Evolutionary conservation across 2,329 filamentous ascomycete genomes (phyloP).

Genomic region (Mycosphaerella arachidis): DNA sequence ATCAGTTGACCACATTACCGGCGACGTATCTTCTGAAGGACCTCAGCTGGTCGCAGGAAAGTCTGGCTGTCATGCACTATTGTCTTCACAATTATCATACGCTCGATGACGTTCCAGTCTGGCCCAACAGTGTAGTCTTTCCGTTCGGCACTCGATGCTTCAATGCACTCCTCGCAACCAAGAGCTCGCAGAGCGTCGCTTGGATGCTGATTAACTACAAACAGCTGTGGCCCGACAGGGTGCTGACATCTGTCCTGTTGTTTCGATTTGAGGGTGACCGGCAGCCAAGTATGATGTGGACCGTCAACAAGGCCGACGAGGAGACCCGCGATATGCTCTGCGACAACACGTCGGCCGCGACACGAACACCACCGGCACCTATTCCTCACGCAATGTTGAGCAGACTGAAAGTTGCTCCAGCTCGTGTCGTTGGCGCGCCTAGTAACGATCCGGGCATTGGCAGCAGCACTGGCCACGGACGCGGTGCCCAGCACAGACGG

Average conservation of each 20-base stretch:
- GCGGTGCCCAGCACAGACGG: too few relatives aligned
- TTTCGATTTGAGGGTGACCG: not conserved
- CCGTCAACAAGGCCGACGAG: not conserved
- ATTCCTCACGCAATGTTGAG: not conserved
- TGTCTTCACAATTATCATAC: not conserved
- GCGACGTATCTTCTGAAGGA: not conserved
- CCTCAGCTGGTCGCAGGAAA: not conserved
- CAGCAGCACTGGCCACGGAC: too few relatives aligned
- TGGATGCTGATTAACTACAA: not conserved
- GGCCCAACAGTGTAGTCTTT: not conserved
- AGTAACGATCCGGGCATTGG: too few relatives aligned
- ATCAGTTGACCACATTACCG: not conserved
- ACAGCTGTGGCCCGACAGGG: not conserved
- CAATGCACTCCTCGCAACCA: not conserved
- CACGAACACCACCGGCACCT: not conserved
- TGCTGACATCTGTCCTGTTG: not conserved
- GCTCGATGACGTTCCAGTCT: not conserved
- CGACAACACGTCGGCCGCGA: not conserved
- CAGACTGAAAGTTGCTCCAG: not conserved
- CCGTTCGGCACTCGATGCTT: not conserved
- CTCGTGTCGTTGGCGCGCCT: too few relatives aligned
- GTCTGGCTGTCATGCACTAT: not conserved
- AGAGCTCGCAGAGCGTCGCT: not conserved
- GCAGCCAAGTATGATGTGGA: not conserved
- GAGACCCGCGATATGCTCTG: not conserved